A percentile compares a stretch with the other conserved stretches of the same genome.
Conservation (phyloP, 768 basidiomycete genomes). For the Tylopilus plumbeoviolaceoides region DNA sequence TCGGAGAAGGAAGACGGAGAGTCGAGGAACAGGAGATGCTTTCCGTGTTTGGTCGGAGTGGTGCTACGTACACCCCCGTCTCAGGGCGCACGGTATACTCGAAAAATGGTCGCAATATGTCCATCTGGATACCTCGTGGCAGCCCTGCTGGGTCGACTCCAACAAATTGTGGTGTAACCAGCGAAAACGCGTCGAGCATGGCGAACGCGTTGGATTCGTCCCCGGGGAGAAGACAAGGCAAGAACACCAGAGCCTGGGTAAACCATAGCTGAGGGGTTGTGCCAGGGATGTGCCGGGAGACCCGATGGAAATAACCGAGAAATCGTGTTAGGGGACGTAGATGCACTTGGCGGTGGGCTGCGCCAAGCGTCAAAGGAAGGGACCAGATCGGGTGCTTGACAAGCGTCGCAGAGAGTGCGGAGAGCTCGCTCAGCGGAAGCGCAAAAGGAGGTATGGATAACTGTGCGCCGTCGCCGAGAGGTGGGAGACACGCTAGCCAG, state of each 20-base stretch:
- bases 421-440: slow-evolving; percentile 56
- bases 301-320: slow-evolving; percentile 48
- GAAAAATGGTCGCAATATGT: slow-evolving; percentile 51
- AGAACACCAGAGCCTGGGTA: slow-evolving; percentile 57
- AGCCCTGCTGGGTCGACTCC: slow-evolving; percentile 22
- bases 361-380: slow-evolving; percentile 8
- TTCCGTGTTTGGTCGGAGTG: slow-evolving; percentile 44
- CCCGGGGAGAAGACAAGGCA: slow-evolving; percentile 59
- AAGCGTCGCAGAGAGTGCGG: slow-evolving; percentile 47
- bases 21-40: slow-evolving; percentile 60
- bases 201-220: slow-evolving; percentile 60
- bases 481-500: slow-evolving; percentile 60
- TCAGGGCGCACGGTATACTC: slow-evolving; percentile 41
- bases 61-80: slow-evolving; percentile 43
- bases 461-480: slow-evolving; percentile 32
- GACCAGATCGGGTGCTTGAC: slow-evolving; percentile 53
- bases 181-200: slow-evolving; percentile 30
- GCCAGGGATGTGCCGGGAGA: slow-evolving; percentile 56
- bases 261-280: slow-evolving; percentile 60
- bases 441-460: slow-evolving; percentile 53
- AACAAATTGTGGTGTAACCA: slow-evolving; percentile 18
- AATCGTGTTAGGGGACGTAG: slow-evolving; percentile 52
- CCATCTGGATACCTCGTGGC: slow-evolving; percentile 25
- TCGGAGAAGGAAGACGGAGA: slow-evolving; percentile 35
- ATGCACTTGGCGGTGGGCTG: slow-evolving; percentile 7